Conservation (phyloP, 2,329 filamentous ascomycete species). For the Trichoderma atroviride region DNA sequence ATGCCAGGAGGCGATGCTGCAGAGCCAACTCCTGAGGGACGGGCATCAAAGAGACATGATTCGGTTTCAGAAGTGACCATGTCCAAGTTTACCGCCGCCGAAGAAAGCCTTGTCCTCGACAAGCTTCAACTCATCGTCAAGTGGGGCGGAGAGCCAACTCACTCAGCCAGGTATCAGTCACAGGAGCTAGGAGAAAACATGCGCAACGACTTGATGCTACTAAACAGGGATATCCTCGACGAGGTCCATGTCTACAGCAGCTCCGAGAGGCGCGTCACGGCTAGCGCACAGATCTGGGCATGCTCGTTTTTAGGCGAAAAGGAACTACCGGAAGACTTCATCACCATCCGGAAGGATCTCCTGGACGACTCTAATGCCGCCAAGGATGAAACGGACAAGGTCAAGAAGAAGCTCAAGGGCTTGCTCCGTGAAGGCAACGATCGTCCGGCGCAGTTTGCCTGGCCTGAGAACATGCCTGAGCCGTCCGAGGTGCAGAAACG, state of each 20-base stretch:
- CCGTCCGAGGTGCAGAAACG: slow-evolving; percentile 89
- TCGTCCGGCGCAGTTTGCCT: slow-evolving; percentile 94
- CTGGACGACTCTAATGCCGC: slow-evolving; percentile 97
- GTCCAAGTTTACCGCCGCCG: slow-evolving; percentile 89
- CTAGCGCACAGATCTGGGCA: slow-evolving; percentile 95
- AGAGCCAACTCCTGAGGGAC: slow-evolving; percentile 3
- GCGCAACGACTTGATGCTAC: slow-evolving; percentile 88
- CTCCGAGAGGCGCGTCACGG: slow-evolving; percentile 90
- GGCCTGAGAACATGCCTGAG: slow-evolving; percentile 93
- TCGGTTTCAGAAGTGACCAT: slow-evolving; percentile 88
- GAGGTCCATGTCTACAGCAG: slow-evolving; percentile 96
- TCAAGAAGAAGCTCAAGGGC: slow-evolving; percentile 98
- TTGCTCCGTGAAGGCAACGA: slow-evolving; percentile 89
- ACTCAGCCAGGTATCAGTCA: slow-evolving; percentile 93
- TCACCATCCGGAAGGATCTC: slow-evolving; percentile 89
- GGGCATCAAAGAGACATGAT: slow-evolving; percentile 67
- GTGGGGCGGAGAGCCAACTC: slow-evolving; percentile 97
- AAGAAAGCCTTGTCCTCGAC: slow-evolving; percentile 90
- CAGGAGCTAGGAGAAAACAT: slow-evolving; percentile 95
- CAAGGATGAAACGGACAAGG: slow-evolving; percentile 99
- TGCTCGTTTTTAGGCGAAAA: slow-evolving; percentile 85
- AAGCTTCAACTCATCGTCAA: slow-evolving; percentile 98
- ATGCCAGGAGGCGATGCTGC: slow-evolving; percentile 27
- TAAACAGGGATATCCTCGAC: slow-evolving; percentile 89
- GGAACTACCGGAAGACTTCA: slow-evolving; percentile 81